Conservation (phyloP, 805 yeast genomes). For the Wickerhamiella qilinensis region DNA sequence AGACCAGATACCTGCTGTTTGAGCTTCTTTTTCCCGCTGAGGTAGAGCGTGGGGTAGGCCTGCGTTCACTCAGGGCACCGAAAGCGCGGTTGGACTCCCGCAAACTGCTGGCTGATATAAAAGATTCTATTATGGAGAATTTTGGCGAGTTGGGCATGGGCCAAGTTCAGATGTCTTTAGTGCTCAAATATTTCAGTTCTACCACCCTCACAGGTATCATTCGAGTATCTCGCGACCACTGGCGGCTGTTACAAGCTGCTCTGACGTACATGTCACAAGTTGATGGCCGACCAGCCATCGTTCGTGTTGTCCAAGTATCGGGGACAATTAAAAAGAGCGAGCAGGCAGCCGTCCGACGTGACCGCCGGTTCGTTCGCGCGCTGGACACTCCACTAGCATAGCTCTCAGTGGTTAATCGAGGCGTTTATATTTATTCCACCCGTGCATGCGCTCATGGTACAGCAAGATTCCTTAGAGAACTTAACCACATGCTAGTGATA, state of each 20-base stretch:
- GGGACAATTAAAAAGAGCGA: conserved; percentile 84
- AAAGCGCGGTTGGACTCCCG: conserved; percentile 29
- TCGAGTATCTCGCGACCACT: conserved; percentile 54
- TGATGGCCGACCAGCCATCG: conserved; percentile 32
- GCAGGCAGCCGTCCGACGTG: conserved; percentile 41
- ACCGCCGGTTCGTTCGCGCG: conserved; percentile 13
- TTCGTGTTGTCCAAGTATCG: conserved; percentile 54
- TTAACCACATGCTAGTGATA: too few species aligned
- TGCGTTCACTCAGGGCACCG: conserved; percentile 3
- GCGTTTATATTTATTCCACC: too few species aligned
- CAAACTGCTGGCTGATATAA: conserved; percentile 35
- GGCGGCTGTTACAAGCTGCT: conserved; percentile 49
- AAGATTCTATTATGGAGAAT: conserved; percentile 38
- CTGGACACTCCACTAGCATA: background rate
- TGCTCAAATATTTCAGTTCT: conserved; percentile 64
- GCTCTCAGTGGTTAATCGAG: too few species aligned
- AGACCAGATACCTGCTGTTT: conserved; percentile 69
- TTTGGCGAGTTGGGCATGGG: conserved; percentile 76
- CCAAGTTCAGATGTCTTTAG: conserved; percentile 38
- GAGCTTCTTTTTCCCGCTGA: conserved; percentile 54
- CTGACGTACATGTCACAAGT: conserved; percentile 31
- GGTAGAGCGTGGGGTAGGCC: conserved; percentile 10
- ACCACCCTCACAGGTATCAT: conserved; percentile 74
- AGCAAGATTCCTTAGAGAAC: background rate
- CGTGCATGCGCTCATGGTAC: too few species aligned